These are phyloP conservation scores for Monosporascus sp. DNA, from an alignment of 2,329 filamentous ascomycete species.

Conservation along the genomic window DNA sequence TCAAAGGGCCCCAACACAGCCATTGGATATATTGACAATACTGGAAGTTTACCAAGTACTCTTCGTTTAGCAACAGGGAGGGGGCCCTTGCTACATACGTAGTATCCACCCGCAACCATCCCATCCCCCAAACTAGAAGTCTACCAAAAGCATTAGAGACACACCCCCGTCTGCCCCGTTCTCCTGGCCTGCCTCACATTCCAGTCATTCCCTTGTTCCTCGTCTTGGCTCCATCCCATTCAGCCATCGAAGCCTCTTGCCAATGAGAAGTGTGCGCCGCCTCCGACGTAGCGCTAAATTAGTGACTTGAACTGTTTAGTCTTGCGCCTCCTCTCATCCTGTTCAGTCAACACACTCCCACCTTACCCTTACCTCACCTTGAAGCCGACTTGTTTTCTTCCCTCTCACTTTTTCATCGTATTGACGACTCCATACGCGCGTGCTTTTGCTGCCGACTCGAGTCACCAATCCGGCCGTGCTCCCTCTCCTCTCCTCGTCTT, in stretches of 20 bases:
- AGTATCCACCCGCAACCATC: too few relatives aligned
- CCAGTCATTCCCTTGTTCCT: slow-evolving; percentile 1
- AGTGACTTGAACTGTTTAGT: too few relatives aligned
- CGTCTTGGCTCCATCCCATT: slow-evolving; percentile 5
- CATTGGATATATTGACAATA: slow-evolving; percentile 20
- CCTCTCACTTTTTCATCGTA: slow-evolving; percentile 13
- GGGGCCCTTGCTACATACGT: too few relatives aligned
- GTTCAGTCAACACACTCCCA: too few relatives aligned
- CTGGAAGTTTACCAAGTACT: slow-evolving; percentile 16
- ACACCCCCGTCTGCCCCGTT: not conserved
- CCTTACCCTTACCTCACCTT: not conserved
- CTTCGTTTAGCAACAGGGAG: not conserved
- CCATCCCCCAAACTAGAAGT: too few relatives aligned
- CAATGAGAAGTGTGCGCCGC: not conserved
- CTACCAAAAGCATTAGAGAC: not conserved
- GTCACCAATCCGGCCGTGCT: slow-evolving; percentile 12
- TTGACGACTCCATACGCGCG: slow-evolving; percentile 6
- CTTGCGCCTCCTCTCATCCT: too few relatives aligned
- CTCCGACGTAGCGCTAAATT: too few relatives aligned
- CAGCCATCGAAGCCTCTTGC: slow-evolving; percentile 1
- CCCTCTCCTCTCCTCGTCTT: slow-evolving; percentile 6
- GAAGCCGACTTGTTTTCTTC: slow-evolving; percentile 15
- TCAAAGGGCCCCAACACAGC: slow-evolving; percentile 18
- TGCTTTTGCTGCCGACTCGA: not conserved
- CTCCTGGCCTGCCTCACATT: not conserved